A percentile compares a stretch with the other conserved stretches of the same genome.
phyloP scores from a whole-genome alignment of 2,329 filamentous ascomycete genomes.

The Sporothrix protearum region DNA sequence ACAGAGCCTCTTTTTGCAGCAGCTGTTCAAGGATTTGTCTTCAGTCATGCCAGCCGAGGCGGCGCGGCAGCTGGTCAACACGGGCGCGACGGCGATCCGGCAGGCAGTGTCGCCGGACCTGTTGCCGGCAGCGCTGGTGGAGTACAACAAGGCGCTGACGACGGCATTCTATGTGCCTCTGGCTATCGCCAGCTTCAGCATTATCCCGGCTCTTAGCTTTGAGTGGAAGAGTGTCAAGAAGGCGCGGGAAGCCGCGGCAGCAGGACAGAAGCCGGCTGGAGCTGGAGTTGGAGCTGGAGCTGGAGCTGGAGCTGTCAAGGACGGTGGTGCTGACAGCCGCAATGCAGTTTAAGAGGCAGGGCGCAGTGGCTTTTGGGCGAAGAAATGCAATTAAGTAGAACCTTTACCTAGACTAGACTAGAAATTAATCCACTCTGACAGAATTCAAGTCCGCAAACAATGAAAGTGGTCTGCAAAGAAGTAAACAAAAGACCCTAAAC shows the following conservation, averaged over 20 bases:
- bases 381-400: not conserved
- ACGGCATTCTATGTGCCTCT: conserved; percentile 57
- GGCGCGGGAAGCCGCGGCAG: conserved; percentile 7
- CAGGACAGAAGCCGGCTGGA: not conserved
- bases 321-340: not conserved
- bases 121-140: conserved; percentile 31
- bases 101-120: conserved; percentile 5
- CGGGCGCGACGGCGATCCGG: conserved; percentile 17
- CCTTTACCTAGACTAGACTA: not conserved
- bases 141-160: conserved; percentile 58
- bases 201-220: conserved; percentile 53
- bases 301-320: not conserved
- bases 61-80: not conserved
- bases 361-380: not conserved
- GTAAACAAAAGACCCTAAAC: not conserved
- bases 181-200: conserved; percentile 47
- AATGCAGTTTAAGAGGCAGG: not conserved
- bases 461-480: not conserved
- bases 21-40: conserved; percentile 35
- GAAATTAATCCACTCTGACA: not conserved
- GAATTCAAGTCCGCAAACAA: not conserved
- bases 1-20: conserved; percentile 43
- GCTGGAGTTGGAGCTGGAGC: no score
- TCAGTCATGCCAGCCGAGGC: not conserved
- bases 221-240: conserved; percentile 52